Evolutionary conservation across 164 flowering plant species (phyloP), one percentile per base, ranked within the genome.

Genomic region (Piper betle): DNA sequence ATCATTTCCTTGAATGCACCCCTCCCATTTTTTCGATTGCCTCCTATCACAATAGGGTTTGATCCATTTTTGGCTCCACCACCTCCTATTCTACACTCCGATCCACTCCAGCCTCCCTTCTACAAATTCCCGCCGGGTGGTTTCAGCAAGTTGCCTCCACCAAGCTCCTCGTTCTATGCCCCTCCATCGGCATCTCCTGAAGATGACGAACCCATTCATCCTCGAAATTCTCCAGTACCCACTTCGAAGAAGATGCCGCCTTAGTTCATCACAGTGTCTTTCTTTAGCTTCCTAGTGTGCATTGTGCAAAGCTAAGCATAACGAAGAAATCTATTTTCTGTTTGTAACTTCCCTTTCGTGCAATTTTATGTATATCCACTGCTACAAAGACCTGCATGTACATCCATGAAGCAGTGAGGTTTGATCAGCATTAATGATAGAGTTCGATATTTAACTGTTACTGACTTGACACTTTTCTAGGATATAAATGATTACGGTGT

Each of bases 141-240:
- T 25, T 25, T 25, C 33, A 25, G 33, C 33, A 25, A 25, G 33
- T 2, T 25, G 33, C 33, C 60, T 59, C 25, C 59, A 52, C 9
- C 53, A 39, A 5, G 19, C 66, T 54, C 38, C 38, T 4, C 46
- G 11, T 1, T 42, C 9, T 10, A 6, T 42, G 46, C 46, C 46
- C 46, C 46, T 42, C 46, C 46, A 42, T 6, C 11, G 3, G 9
- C 50, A 3, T 46, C 50, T 10, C 50, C 50, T 6, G 15, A 12
- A 46, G 78, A 77, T 16, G 76, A 73, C 15, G 6, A 64, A 3
- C 81, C 83, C 41, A 58, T 68, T 38, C 58, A 77, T 61, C 91
- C 91, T 19, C 82, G 84, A 6, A 70, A 74, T 58, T 84, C 85
- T 2, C 84, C 81, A n/a, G 81, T 80, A 43, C 65, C 61, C 37